Percentiles rank a stretch among this genome's conserved stretches.
Conservation (phyloP, 768 basidiomycete genomes). For the Pilatotrama ljubarskyi region DNA sequence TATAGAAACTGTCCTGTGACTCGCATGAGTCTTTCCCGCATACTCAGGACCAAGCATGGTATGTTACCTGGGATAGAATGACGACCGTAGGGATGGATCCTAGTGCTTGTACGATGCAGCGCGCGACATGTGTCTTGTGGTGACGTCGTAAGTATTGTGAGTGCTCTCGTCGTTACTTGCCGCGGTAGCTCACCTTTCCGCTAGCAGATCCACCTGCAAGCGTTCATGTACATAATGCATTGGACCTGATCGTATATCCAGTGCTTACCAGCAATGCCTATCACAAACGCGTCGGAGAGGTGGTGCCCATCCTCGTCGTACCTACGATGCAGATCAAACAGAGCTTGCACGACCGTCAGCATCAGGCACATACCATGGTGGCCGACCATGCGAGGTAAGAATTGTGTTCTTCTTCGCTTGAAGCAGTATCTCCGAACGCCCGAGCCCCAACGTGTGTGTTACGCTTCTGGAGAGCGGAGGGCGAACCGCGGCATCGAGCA, state of each 20-base stretch:
- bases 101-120: conserved; percentile 75
- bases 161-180: not conserved
- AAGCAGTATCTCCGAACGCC: conserved; percentile 18
- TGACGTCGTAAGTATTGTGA: conserved; percentile 8
- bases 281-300: conserved; percentile 76
- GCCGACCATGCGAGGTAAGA: conserved; percentile 80
- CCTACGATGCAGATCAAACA: conserved; percentile 42
- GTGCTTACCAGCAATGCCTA: conserved; percentile 76
- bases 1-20: conserved; percentile 91
- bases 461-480: conserved; percentile 15
- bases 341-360: not conserved
- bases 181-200: conserved; percentile 61
- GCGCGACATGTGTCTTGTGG: conserved; percentile 77
- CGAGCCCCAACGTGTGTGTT: not conserved
- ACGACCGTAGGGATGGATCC: conserved; percentile 88
- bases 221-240: not conserved
- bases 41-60: not conserved
- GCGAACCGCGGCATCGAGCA: conserved; percentile 4
- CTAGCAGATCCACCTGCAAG: conserved; percentile 77
- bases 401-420: conserved; percentile 68
- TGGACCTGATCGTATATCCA: not conserved
- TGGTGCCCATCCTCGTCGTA: conserved; percentile 75
- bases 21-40: not conserved
- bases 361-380: conserved; percentile 63
- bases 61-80: conserved; percentile 80